Evolutionary conservation across 306 rosid genomes (phyloP), one percentile per base, ranked within the genome.

Genomic region (Quercus robur): DNA sequence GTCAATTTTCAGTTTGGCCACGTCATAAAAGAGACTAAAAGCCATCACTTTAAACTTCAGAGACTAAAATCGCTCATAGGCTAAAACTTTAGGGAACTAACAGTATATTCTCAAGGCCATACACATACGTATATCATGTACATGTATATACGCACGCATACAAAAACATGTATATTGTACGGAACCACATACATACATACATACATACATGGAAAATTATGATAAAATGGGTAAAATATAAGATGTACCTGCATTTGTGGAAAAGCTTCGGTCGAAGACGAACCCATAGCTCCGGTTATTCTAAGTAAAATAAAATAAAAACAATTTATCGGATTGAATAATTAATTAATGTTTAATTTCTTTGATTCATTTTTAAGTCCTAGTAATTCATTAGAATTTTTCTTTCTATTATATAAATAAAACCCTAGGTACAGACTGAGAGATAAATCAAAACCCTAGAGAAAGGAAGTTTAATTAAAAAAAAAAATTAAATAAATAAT

Each of bases 171-270:
- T 6, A 28, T 64, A 6, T 49, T 49, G 17, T 12, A 49, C 54
- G 54, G 54, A 49, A 49, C 17, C 17, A 49, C 14, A 11, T 46
- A 46, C 44, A 25, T 13, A 25, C 21, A 54, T 70, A 2, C 18
- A 17, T 2, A 20, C 4, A 49, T 3, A 13, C 23, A 33, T 3
- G 4, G 67, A 5, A 49, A 67, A 9, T 44, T 12, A 8, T 13
- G 17, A 28, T 63, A 19, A 30, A 13, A 5, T 8, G 7, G 20
- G 0, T 20, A 10, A 14, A 30, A 64, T 13, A 33, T 33, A 67
- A 10, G 35, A 5, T 11, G 35, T 75, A 90, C 97, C 93, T 83
- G 93, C 78, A 82, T 62, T 31, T 82, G 84, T 31, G 90, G 85
- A 51, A 81, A 63, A 73, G 75, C 76, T 5, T 86, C 86, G 46